phyloP scores from a whole-genome alignment of 345 rosid genomes.

The Lepidium didymum region DNA sequence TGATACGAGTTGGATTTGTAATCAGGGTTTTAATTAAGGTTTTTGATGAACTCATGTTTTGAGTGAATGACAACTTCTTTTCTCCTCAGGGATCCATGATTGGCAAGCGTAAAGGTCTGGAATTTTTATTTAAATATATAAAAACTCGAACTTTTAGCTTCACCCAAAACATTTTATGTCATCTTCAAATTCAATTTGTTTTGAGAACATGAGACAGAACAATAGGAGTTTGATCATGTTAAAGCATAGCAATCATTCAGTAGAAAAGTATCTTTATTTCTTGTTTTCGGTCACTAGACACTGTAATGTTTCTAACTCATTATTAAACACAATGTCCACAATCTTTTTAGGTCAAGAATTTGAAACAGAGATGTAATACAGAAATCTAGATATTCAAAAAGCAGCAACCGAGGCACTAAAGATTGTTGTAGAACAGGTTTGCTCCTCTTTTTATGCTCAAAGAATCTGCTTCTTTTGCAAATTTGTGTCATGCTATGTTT shows the following conservation, averaged over 20 bases:
- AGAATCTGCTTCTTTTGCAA: not conserved
- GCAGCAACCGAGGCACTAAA: constrained; percentile 49
- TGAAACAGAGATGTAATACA: constrained; percentile 50
- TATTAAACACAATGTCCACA: not conserved
- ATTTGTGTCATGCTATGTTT: not conserved
- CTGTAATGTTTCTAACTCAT: not conserved
- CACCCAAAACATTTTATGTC: not conserved
- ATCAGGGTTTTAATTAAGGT: constrained; percentile 34
- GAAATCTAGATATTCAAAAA: constrained; percentile 48
- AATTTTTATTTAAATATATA: not conserved
- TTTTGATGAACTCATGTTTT: constrained; percentile 32
- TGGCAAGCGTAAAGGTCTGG: not conserved
- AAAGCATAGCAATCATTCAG: not conserved
- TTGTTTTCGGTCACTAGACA: not conserved
- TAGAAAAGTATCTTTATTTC: constrained; percentile 35
- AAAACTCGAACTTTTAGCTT: not conserved
- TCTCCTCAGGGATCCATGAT: not conserved
- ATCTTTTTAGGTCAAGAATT: constrained; percentile 46
- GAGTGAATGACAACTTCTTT: not conserved
- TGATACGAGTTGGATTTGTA: constrained; percentile 28
- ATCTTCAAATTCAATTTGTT: not conserved
- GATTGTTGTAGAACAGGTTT: constrained; percentile 54
- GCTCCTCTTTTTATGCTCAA: not conserved
- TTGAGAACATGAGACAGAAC: not conserved
- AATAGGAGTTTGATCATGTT: not conserved